Percentiles rank a stretch among this genome's conserved stretches.
phyloP scores from a whole-genome alignment of 257 asterid genomes.

The Solanum acaule region DNA sequence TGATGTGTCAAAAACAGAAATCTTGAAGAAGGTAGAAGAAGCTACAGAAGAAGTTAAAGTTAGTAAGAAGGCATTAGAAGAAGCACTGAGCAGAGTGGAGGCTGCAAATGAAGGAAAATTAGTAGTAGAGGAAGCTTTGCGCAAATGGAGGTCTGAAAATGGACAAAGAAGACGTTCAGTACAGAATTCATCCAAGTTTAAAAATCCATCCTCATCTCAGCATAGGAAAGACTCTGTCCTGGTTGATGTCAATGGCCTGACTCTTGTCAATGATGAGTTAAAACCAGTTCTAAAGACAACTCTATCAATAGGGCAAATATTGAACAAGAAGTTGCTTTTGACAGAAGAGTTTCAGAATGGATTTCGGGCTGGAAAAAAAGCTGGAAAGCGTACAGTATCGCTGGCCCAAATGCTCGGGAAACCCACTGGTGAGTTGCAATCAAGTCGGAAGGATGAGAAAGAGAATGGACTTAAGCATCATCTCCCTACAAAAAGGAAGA shows the following conservation, averaged over 20 bases:
- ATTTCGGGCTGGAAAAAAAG: slow-evolving; percentile 10
- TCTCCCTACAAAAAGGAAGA: slow-evolving; percentile 66
- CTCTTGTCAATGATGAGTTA: slow-evolving; percentile 31
- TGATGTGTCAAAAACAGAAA: slow-evolving; percentile 35
- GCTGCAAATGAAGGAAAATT: slow-evolving; percentile 64
- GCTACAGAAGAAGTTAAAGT: slow-evolving; percentile 69
- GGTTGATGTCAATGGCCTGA: slow-evolving; percentile 43
- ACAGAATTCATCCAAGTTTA: slow-evolving; percentile 50
- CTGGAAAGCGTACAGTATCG: slow-evolving; percentile 55
- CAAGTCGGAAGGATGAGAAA: slow-evolving; percentile 25
- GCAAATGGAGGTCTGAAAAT: slow-evolving; percentile 85
- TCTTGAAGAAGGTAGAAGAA: slow-evolving; percentile 70
- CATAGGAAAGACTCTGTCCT: slow-evolving; percentile 44
- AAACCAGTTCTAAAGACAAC: slow-evolving; percentile 55
- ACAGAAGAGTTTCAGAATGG: slow-evolving; percentile 60
- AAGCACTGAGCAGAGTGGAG: slow-evolving; percentile 68
- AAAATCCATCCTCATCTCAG: slow-evolving; percentile 39
- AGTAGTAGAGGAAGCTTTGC: slow-evolving; percentile 76
- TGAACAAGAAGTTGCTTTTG: slow-evolving; percentile 67
- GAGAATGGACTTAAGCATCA: slow-evolving; percentile 27
- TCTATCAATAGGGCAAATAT: slow-evolving; percentile 51
- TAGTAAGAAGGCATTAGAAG: slow-evolving; percentile 68
- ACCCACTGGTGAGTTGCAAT: slow-evolving; percentile 11
- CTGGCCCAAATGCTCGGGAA: slow-evolving; percentile 70
- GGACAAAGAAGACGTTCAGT: slow-evolving; percentile 54